Evolutionary conservation across 2,329 filamentous ascomycete species (phyloP).

Genomic region (Aspergillus sp.): DNA sequence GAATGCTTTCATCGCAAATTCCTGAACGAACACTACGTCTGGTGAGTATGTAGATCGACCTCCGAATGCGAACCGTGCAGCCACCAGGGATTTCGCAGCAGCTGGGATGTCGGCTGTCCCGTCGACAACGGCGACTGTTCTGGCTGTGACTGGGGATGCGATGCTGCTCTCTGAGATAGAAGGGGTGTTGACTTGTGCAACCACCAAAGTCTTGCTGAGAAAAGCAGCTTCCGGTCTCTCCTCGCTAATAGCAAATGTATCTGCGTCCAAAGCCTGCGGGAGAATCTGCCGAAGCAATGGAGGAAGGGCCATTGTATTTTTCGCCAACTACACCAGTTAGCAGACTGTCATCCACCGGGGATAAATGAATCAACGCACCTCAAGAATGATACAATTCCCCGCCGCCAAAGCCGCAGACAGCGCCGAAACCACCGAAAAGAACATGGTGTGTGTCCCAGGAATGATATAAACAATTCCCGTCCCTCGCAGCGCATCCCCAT

Average conservation of each 20-base stretch:
- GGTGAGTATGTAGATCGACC: slow-evolving; percentile 62
- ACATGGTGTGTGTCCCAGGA: slow-evolving; percentile 48
- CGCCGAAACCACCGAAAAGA: slow-evolving; percentile 48
- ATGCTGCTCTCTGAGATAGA: slow-evolving; percentile 19
- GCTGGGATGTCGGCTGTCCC: slow-evolving; percentile 55
- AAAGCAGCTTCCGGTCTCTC: slow-evolving; percentile 30
- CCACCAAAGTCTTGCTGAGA: slow-evolving; percentile 21
- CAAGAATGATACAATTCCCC: slow-evolving; percentile 53
- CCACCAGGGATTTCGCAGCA: slow-evolving; percentile 55
- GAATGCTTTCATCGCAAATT: slow-evolving; percentile 59
- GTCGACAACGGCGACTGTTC: slow-evolving; percentile 59
- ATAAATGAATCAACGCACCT: slow-evolving; percentile 34
- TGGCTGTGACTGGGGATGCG: slow-evolving; percentile 28
- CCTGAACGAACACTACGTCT: slow-evolving; percentile 64
- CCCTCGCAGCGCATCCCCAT: neutral
- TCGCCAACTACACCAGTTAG: slow-evolving; percentile 20
- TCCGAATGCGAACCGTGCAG: slow-evolving; percentile 55
- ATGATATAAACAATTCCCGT: slow-evolving; percentile 47
- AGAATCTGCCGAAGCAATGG: slow-evolving; percentile 25
- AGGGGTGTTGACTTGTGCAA: slow-evolving; percentile 15
- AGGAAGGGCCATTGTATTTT: slow-evolving; percentile 25
- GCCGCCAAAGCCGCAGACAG: slow-evolving; percentile 50
- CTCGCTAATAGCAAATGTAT: slow-evolving; percentile 49
- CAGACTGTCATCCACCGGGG: neutral
- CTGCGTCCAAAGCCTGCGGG: slow-evolving; percentile 42